Conservation (phyloP, 2,329 filamentous ascomycete species). For the Alternaria tenuissima region DNA sequence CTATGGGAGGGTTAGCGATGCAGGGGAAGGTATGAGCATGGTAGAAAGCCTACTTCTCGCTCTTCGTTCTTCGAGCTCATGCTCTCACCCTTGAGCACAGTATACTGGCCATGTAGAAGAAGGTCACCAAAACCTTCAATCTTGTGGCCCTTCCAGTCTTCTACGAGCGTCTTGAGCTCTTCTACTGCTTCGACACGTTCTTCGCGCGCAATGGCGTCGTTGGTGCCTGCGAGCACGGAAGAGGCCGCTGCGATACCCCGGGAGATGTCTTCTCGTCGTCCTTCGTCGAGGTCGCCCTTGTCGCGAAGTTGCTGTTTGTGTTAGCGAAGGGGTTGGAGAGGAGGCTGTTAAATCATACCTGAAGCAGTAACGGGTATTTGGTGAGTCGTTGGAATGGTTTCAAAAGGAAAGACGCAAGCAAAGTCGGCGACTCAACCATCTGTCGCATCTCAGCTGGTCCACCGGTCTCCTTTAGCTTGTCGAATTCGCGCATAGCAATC, state of each 20-base stretch:
- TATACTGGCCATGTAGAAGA: constrained; percentile 87
- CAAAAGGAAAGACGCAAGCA: constrained; percentile 88
- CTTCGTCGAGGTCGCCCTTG: constrained; percentile 77
- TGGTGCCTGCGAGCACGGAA: constrained; percentile 82
- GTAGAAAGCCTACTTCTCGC: constrained; percentile 73
- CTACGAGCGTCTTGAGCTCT: constrained; percentile 82
- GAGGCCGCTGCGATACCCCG: constrained; percentile 83
- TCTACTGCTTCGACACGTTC: constrained; percentile 83
- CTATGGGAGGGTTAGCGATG: constrained; percentile 55
- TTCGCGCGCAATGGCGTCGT: constrained; percentile 89
- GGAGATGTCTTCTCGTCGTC: constrained; percentile 74
- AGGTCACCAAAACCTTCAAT: constrained; percentile 92
- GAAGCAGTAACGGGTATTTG: constrained; percentile 91
- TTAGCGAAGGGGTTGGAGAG: constrained; percentile 13
- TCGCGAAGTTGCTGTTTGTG: constrained; percentile 77
- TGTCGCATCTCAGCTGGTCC: constrained; percentile 68
- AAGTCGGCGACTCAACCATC: constrained; percentile 87
- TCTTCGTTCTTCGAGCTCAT: constrained; percentile 83
- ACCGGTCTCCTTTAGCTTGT: constrained; percentile 80
- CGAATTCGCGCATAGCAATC: constrained; percentile 83
- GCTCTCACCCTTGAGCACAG: constrained; percentile 81
- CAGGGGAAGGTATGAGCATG: not conserved
- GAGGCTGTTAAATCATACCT: constrained; percentile 60
- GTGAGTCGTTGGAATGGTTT: constrained; percentile 96
- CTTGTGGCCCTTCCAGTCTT: constrained; percentile 95